These are phyloP conservation scores for Calonectria hongkongensis DNA, from an alignment of 2,329 filamentous ascomycete species.

Conservation along the genomic window DNA sequence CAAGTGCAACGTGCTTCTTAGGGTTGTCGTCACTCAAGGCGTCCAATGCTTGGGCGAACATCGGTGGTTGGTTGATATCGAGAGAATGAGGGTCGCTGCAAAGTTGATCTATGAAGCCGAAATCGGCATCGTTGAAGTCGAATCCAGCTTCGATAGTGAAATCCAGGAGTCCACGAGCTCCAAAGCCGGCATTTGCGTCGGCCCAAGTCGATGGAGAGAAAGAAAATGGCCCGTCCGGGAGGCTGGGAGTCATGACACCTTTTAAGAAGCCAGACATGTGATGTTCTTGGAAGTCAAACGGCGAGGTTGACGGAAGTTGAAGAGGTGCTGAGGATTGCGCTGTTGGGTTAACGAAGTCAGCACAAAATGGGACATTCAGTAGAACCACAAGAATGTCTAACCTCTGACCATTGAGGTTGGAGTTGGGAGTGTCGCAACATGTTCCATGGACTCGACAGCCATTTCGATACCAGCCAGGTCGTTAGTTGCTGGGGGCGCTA, in stretches of 20 bases:
- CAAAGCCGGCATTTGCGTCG: slow-evolving; percentile 25
- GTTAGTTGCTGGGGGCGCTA: slow-evolving; percentile 7
- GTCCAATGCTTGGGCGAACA: slow-evolving; percentile 27
- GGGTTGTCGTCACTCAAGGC: slow-evolving; percentile 13
- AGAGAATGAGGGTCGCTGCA: slow-evolving; percentile 32
- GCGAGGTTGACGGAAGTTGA: slow-evolving; percentile 18
- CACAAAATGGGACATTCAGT: not conserved
- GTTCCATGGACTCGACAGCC: slow-evolving; percentile 32
- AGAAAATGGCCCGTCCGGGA: slow-evolving; percentile 9
- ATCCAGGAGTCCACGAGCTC: slow-evolving; percentile 25
- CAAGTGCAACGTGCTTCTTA: slow-evolving; percentile 36
- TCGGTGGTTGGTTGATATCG: slow-evolving; percentile 19
- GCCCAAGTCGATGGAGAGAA: slow-evolving; percentile 12
- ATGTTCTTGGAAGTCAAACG: slow-evolving; percentile 41
- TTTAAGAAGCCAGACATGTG: slow-evolving; percentile 37
- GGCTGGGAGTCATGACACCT: slow-evolving; percentile 30
- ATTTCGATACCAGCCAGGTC: slow-evolving; percentile 17
- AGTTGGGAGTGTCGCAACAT: slow-evolving; percentile 31
- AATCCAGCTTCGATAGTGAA: slow-evolving; percentile 32
- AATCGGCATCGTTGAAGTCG: slow-evolving; percentile 37
- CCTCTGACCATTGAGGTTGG: slow-evolving; percentile 36
- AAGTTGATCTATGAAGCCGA: slow-evolving; percentile 39
- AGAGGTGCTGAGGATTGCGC: slow-evolving; percentile 27
- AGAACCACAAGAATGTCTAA: not conserved
- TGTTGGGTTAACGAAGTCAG: not conserved